phyloP scores from a whole-genome alignment of 2,329 filamentous ascomycete genomes.

The Fusarium torulosum region DNA sequence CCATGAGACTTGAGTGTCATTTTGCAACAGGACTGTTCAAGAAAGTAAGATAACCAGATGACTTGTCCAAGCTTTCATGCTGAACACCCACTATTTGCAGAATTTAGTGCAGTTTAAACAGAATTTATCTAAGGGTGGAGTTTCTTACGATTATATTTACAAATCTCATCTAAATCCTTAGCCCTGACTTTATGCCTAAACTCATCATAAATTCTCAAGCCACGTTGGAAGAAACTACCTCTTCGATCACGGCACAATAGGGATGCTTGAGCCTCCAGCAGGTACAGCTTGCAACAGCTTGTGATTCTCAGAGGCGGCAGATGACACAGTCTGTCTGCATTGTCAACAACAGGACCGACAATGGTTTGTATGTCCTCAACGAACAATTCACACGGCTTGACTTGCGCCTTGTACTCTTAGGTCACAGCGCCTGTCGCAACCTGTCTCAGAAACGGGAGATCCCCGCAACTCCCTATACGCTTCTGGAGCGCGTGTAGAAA shows the following conservation, averaged over 20 bases:
- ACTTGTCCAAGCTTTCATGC: too few species aligned
- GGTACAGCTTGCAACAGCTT: too few species aligned
- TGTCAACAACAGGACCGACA: background rate
- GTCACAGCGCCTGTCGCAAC: background rate
- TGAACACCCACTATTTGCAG: too few species aligned
- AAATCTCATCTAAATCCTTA: too few species aligned
- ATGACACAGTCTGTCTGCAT: conserved; percentile 27
- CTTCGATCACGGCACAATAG: conserved; percentile 37
- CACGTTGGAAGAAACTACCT: conserved; percentile 37
- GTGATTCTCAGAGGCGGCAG: conserved; percentile 1
- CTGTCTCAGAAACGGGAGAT: background rate
- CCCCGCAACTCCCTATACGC: background rate
- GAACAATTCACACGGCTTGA: background rate
- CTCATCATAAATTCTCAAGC: too few species aligned
- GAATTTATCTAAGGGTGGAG: too few species aligned
- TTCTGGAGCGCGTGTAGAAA: background rate
- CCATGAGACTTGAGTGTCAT: too few species aligned
- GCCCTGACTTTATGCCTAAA: too few species aligned
- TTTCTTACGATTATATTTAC: too few species aligned
- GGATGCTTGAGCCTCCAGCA: background rate
- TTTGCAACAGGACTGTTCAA: too few species aligned
- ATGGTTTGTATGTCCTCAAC: background rate
- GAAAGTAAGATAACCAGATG: too few species aligned
- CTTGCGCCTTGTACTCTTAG: background rate
- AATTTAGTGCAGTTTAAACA: too few species aligned